Percentiles rank a stretch among this genome's conserved stretches.
phyloP scores from a whole-genome alignment of 2,329 filamentous ascomycete genomes.

The Paracoccidioides lutzii region DNA sequence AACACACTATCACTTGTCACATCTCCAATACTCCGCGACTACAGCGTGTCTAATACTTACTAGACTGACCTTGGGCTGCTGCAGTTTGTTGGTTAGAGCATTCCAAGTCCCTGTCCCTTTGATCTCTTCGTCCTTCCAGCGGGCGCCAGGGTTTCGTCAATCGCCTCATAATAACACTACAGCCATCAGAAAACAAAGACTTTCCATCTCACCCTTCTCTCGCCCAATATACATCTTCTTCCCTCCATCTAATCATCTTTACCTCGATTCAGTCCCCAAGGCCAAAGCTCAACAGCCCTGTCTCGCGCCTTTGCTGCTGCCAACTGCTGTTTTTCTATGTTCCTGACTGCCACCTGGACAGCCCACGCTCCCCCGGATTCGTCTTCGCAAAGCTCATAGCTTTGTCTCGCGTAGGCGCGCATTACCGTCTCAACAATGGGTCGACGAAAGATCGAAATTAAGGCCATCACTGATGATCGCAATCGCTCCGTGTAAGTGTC shows the following conservation, averaged over 20 bases:
- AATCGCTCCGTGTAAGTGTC: constrained; percentile 85
- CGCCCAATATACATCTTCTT: background rate
- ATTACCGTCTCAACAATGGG: constrained; percentile 52
- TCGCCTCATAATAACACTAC: too few species aligned
- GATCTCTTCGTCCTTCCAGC: too few species aligned
- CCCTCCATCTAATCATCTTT: background rate
- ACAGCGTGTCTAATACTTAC: too few species aligned
- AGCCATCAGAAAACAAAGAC: too few species aligned
- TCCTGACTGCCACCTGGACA: background rate
- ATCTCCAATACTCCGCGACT: too few species aligned
- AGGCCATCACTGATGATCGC: constrained; percentile 96
- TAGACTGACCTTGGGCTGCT: too few species aligned
- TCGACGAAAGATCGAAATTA: constrained; percentile 98
- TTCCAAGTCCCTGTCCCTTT: too few species aligned
- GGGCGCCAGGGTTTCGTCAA: too few species aligned
- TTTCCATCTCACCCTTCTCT: too few species aligned
- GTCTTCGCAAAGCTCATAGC: background rate
- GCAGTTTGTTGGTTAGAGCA: too few species aligned
- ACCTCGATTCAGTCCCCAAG: background rate
- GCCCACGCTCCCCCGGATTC: background rate
- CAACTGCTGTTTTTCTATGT: background rate
- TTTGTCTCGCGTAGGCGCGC: background rate
- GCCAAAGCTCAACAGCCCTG: background rate
- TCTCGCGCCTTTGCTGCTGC: background rate
- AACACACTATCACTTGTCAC: too few species aligned